phyloP scores from a whole-genome alignment of 1,284 basidiomycete genomes.

The Tilletia indica region DNA sequence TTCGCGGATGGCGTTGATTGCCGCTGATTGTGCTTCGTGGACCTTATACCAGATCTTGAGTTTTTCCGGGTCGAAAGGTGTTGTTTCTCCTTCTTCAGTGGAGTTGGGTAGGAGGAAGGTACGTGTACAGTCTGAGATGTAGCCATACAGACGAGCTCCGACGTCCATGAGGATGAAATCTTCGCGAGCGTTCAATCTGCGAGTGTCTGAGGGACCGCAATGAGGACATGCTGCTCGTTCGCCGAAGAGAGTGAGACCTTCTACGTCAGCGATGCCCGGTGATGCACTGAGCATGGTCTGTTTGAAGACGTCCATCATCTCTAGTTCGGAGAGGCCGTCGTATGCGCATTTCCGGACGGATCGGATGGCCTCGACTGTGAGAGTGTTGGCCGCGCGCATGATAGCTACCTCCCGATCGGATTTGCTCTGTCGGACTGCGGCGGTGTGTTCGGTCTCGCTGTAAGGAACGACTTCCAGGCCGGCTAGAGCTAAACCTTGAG shows the following conservation, averaged over 20 bases:
- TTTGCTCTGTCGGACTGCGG: slow-evolving; percentile 2
- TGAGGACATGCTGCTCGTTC: slow-evolving; percentile 59
- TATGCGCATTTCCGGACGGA: slow-evolving; percentile 66
- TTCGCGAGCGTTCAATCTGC: slow-evolving; percentile 62
- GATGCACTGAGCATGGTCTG: slow-evolving; percentile 27
- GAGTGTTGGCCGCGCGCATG: slow-evolving; percentile 58
- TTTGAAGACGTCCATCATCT: slow-evolving; percentile 58
- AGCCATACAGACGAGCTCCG: slow-evolving; percentile 67
- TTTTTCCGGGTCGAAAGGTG: slow-evolving; percentile 32
- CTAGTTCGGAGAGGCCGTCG: slow-evolving; percentile 73
- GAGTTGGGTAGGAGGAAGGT: slow-evolving; percentile 27
- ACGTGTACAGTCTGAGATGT: slow-evolving; percentile 27
- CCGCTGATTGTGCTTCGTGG: slow-evolving; percentile 66
- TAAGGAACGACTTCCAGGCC: slow-evolving; percentile 42
- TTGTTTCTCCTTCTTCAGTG: slow-evolving; percentile 70
- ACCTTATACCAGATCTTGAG: slow-evolving; percentile 68
- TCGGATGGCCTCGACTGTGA: slow-evolving; percentile 72
- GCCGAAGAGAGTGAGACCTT: slow-evolving; percentile 73
- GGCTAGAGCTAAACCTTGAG: slow-evolving; percentile 59
- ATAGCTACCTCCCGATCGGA: slow-evolving; percentile 17
- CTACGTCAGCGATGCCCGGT: slow-evolving; percentile 64
- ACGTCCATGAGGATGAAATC: slow-evolving; percentile 79
- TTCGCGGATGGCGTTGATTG: slow-evolving; percentile 60
- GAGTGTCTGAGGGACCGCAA: slow-evolving; percentile 55
- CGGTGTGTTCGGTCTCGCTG: not conserved